phyloP scores from a whole-genome alignment of 441 rosid genomes.

The Eruca vesicaria region DNA sequence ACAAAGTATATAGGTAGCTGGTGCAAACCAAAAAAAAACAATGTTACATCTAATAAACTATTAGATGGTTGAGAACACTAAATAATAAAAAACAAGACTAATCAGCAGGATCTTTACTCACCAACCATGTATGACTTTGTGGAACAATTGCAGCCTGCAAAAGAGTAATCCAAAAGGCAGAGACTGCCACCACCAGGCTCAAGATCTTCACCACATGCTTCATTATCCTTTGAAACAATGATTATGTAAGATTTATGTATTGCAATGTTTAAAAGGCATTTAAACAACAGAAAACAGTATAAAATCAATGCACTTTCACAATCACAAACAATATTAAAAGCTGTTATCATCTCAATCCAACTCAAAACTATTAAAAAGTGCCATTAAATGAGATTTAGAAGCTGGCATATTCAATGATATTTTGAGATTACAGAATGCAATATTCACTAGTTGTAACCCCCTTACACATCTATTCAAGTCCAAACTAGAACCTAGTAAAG shows the following conservation, averaged over 20 bases:
- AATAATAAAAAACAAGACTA: background rate
- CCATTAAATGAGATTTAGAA: background rate
- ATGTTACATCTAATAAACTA: background rate
- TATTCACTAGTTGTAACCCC: background rate
- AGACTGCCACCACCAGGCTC: constrained; percentile 52
- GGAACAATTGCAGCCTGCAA: constrained; percentile 71
- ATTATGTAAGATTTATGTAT: background rate
- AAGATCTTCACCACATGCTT: constrained; percentile 82
- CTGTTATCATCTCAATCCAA: background rate
- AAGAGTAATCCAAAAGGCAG: constrained; percentile 73
- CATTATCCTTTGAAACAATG: constrained; percentile 28
- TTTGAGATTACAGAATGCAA: background rate
- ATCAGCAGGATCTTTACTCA: constrained; percentile 36
- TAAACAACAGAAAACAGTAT: background rate
- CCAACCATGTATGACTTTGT: constrained; percentile 69
- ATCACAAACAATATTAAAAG: background rate
- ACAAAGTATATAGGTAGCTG: constrained; percentile 78
- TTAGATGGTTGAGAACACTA: background rate
- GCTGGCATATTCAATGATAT: background rate
- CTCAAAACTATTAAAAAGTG: background rate
- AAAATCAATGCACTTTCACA: background rate
- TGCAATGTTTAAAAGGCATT: background rate
- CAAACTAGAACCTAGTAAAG: background rate
- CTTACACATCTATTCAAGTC: background rate
- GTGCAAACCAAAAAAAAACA: background rate